A percentile compares a stretch with the other conserved stretches of the same genome.
Evolutionary conservation across 2,329 filamentous ascomycete species (phyloP).

Genomic region (Purpureocillium takamizusanense): DNA sequence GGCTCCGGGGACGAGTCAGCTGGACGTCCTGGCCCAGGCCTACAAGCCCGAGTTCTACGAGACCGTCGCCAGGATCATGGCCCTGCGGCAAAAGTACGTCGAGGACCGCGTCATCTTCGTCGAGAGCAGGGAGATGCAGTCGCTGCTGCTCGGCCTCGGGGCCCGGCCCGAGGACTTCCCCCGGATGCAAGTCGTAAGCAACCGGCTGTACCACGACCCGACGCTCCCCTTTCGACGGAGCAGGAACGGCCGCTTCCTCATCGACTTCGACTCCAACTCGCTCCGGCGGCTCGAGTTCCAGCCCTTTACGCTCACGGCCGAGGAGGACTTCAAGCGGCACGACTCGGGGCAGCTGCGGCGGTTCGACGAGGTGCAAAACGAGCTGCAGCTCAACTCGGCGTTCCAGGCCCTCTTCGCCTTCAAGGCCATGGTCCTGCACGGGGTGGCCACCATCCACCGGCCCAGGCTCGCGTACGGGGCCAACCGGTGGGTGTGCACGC

Average conservation of each 20-base stretch:
- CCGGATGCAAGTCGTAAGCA: slow-evolving; percentile 10
- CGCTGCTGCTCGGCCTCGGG: slow-evolving; percentile 14
- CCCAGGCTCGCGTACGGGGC: slow-evolving; percentile 16
- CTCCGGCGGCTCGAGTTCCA: slow-evolving; percentile 19
- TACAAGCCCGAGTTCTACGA: slow-evolving; percentile 15
- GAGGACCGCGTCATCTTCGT: slow-evolving; percentile 15
- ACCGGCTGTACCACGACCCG: slow-evolving; percentile 15
- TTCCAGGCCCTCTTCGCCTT: slow-evolving; percentile 20
- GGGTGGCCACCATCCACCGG: slow-evolving; percentile 11
- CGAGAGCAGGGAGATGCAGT: slow-evolving; percentile 13
- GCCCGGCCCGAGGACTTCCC: slow-evolving; percentile 15
- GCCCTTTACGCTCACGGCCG: slow-evolving; percentile 16
- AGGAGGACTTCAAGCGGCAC: slow-evolving; percentile 20
- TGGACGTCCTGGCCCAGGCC: slow-evolving; percentile 12
- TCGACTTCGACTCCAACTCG: slow-evolving; percentile 14
- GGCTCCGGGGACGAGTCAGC: slow-evolving; percentile 5
- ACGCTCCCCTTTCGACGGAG: slow-evolving; percentile 17
- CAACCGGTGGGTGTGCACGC: slow-evolving; percentile 16
- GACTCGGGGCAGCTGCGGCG: slow-evolving; percentile 17
- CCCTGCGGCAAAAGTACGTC: slow-evolving; percentile 12
- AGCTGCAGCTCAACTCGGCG: slow-evolving; percentile 20
- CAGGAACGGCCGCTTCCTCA: slow-evolving; percentile 16
- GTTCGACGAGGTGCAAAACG: slow-evolving; percentile 17
- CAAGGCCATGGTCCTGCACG: slow-evolving; percentile 18
- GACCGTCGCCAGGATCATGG: slow-evolving; percentile 15